Evolutionary conservation across 2,329 filamentous ascomycete species (phyloP), one percentile per base, ranked within the genome.

Genomic region (Colletotrichum trifolii): DNA sequence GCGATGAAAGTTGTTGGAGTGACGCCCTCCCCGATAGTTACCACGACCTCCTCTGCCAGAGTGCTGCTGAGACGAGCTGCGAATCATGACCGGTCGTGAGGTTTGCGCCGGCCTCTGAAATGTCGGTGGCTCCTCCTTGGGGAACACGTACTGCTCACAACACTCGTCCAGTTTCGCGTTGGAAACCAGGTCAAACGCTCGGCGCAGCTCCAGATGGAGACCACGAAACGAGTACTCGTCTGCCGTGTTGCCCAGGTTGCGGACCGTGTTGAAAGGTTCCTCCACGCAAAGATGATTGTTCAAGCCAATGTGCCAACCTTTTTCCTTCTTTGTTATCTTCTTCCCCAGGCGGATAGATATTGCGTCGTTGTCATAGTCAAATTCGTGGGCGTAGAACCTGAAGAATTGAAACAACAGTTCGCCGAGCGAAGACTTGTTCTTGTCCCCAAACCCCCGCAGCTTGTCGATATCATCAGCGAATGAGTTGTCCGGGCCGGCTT

Each of bases 331-430:
- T 8, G 90, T 89, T 60, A 97, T 80, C 60, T 94, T 79, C 71
- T 87, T 91, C 10, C 95, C 96, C 71, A 91, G 86, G 25, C 94
- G 89, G 54, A 99, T 90, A 1, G 96, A 98, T 43, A 98, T 83
- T 9, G 93, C 94, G 68, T 88, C 83, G 67, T 90, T 92, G 70
- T 94, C 91, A 73, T 96, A 98, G 74, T 98, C 90, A 67, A 98
- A 89, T 76, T 97, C 94, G 77, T 97, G 91, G 2, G 92, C 95
- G 73, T 97, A 99, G 72, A 95, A 94, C 48, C 93, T 90, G 78
- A 98, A 99, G 78, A 99, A 99, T 46, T 94, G 87, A 72, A 98
- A 99, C 2, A 99, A 82, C n/a, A 99, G 84, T 67, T 94, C 87
- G 4, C 94, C 95, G 35, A 96, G 76, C 1, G 90, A 90, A 67